phyloP scores from a whole-genome alignment of 495 filamentous ascomycete genomes.

The Penicillium riverlandense region DNA sequence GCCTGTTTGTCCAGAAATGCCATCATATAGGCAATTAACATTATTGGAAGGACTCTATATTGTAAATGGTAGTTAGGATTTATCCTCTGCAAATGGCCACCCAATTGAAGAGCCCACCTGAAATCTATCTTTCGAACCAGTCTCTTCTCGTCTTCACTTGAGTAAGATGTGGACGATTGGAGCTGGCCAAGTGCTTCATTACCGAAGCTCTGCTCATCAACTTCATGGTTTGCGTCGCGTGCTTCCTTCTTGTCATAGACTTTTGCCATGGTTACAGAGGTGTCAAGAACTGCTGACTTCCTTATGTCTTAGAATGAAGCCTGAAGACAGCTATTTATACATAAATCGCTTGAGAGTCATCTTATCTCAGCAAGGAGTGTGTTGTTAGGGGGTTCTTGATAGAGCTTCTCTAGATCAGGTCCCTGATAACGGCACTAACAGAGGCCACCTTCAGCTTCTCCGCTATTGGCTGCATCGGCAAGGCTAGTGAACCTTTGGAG shows the following conservation, averaged over 20 bases:
- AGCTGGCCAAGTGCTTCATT: constrained; percentile 8
- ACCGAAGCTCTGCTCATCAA: constrained; percentile 8
- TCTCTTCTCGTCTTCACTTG: constrained; percentile 10
- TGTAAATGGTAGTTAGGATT: not conserved
- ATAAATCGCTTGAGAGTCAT: not conserved
- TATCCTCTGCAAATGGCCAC: too few relatives aligned
- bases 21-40: constrained; percentile 29
- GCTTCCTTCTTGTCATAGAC: not conserved
- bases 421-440: not conserved
- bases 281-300: too few relatives aligned
- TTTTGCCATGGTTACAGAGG: not conserved
- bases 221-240: not conserved
- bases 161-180: constrained; percentile 4
- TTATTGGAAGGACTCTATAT: constrained; percentile 15
- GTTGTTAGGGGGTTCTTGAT: not conserved
- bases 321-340: not conserved
- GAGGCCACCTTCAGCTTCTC: not conserved
- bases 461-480: constrained; percentile 20
- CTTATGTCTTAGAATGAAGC: too few relatives aligned
- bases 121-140: constrained; percentile 19
- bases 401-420: not conserved
- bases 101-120: constrained; percentile 1
- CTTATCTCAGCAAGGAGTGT: not conserved
- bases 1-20: constrained; percentile 50
- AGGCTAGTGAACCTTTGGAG: constrained; percentile 10